Base-by-base conservation (phyloP, 371 early-diverging fungal species). In the Mortierella sp. region DNA sequence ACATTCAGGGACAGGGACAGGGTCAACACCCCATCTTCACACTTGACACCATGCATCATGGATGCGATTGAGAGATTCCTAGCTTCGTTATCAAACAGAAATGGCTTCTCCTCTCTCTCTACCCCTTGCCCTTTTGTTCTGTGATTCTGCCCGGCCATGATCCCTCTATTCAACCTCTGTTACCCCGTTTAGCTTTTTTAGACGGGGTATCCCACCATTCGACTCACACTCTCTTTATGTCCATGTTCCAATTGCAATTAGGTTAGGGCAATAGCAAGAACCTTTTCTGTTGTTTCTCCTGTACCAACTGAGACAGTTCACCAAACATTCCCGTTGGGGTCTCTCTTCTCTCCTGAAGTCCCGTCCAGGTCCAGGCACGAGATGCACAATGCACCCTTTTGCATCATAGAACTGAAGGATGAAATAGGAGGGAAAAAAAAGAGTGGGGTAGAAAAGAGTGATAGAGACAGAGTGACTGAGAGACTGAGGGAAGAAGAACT, bases 401-500 rank as follows among this genome's bases (percentile, higher is more conserved):
- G 22, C 58, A 58, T 14, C 58, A 58, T 58, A 7, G 55, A 13
- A 10, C 29, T 31, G 55, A 29, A 34, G 31, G 55, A 55, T 2
- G 26, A 53, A 26, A 31, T 24, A 53, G 0, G 55, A 26, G 4
- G 26, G 16, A 34, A 14, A 24, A 34, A 34, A 16, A 5, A 31
- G 58, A 9, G 34, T 58, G n/a, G n/a, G 50, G 24, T 47, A 47
- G 14, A 22, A 58, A 55, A 16, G n/a, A n/a, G n/a, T n/a, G n/a
- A n/a, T n/a, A n/a, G n/a, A n/a, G n/a, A n/a, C n/a, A n/a, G n/a
- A n/a, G n/a, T n/a, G n/a, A n/a, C n/a, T n/a, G n/a, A n/a, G n/a
- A n/a, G n/a, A n/a, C n/a, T 55, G 34, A 31, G 13, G 48, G 29
- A 4, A 39, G 16, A 22, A 8, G 4, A 24, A 73, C 82, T 72